These are phyloP conservation scores for Takashimella koratensis DNA, from an alignment of 1,284 basidiomycete species.

Conservation along the genomic window DNA sequence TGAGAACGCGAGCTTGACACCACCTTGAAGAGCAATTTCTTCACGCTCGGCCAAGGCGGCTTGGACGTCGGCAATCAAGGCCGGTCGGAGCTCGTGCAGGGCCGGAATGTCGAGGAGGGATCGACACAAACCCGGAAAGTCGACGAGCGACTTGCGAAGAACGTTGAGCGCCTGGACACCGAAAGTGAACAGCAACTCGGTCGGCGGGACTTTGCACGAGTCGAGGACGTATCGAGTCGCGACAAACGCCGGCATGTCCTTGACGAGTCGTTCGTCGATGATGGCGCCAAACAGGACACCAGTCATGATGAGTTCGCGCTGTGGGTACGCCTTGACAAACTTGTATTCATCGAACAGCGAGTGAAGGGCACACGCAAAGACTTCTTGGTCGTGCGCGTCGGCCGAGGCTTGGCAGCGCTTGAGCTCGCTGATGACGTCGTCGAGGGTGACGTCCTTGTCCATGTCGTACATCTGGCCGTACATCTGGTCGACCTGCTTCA, in stretches of 20 bases:
- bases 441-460: slow-evolving; percentile 72
- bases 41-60: slow-evolving; percentile 58
- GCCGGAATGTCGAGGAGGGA: slow-evolving; percentile 84
- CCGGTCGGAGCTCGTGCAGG: slow-evolving; percentile 79
- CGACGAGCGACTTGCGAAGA: slow-evolving; percentile 81
- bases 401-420: slow-evolving; percentile 79
- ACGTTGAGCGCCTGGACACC: slow-evolving; percentile 85
- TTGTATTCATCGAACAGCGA: slow-evolving; percentile 99
- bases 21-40: slow-evolving; percentile 51
- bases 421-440: slow-evolving; percentile 85
- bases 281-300: slow-evolving; percentile 94
- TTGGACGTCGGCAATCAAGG: slow-evolving; percentile 71
- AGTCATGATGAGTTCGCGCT: slow-evolving; percentile 92
- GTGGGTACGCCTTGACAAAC: slow-evolving; percentile 96
- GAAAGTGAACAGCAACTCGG: slow-evolving; percentile 90
- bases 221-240: slow-evolving; percentile 97
- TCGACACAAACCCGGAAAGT: slow-evolving; percentile 92
- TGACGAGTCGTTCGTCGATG: slow-evolving; percentile 89
- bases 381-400: slow-evolving; percentile 83
- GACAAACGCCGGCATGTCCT: slow-evolving; percentile 92
- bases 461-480: slow-evolving; percentile 99
- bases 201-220: slow-evolving; percentile 78
- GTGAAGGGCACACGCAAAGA: slow-evolving; percentile 98
- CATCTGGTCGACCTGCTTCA: slow-evolving; percentile 87
- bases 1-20: slow-evolving; percentile 49